These are phyloP conservation scores for Lunularia cruciata DNA, from an alignment of 225 moss, liverwort and hornwort species.

Conservation along the genomic window DNA sequence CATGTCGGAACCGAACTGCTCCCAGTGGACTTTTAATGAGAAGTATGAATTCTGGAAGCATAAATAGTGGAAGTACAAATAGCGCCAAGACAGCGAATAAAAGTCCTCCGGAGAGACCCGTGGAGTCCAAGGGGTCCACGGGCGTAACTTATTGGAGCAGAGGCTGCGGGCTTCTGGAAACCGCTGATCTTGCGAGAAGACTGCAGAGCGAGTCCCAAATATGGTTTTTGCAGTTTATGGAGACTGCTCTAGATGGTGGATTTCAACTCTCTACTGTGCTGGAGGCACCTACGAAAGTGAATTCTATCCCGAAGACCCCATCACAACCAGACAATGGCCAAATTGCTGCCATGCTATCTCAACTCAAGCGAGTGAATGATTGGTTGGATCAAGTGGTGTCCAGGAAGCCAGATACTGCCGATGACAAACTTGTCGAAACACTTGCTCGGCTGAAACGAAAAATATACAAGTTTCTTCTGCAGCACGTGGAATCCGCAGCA, in stretches of 20 bases:
- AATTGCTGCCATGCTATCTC: conserved; percentile 87
- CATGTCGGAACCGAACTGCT: conserved; percentile 50
- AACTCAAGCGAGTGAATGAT: conserved; percentile 90
- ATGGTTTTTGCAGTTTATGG: conserved; percentile 94
- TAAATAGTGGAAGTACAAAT: conserved; percentile 38
- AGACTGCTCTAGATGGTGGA: conserved; percentile 77
- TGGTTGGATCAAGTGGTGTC: conserved; percentile 87
- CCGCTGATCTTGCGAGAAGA: conserved; percentile 67
- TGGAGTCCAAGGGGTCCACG: conserved; percentile 30
- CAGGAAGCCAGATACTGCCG: conserved; percentile 29
- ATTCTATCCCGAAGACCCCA: conserved; percentile 18
- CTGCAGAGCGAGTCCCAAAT: conserved; percentile 68
- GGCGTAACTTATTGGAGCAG: conserved; percentile 59
- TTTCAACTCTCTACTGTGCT: conserved; percentile 49
- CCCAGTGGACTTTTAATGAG: conserved; percentile 37
- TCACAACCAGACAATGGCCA: conserved; percentile 76
- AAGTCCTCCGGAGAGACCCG: conserved; percentile 55
- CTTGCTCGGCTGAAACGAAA: conserved; percentile 79
- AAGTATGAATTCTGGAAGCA: conserved; percentile 32
- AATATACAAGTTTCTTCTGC: conserved; percentile 84
- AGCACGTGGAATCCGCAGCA: conserved; percentile 94
- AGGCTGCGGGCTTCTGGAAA: conserved; percentile 64
- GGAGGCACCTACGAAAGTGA: conserved; percentile 40
- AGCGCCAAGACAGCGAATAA: conserved; percentile 62
- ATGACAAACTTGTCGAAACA: conserved; percentile 65